Percentiles rank a stretch among this genome's conserved stretches.
Conservation (phyloP, 495 filamentous ascomycete species). For the Hypoxylon fragiforme region DNA sequence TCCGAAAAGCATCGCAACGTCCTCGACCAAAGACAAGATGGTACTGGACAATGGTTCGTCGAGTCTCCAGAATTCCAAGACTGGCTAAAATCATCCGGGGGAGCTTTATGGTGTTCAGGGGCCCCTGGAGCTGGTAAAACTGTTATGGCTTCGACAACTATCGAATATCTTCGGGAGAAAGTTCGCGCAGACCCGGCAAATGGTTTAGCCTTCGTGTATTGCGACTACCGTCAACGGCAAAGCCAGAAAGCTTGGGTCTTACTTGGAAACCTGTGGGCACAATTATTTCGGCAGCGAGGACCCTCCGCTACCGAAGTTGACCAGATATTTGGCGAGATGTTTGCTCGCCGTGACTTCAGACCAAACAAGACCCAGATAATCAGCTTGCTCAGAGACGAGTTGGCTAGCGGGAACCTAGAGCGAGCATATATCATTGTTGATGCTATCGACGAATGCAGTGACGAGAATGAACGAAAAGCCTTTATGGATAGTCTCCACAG, state of each 20-base stretch:
- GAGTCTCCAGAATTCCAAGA: conserved; percentile 38
- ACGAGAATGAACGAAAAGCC: conserved; percentile 34
- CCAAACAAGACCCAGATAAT: conserved; percentile 37
- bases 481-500: conserved; percentile 39
- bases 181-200: conserved; percentile 8
- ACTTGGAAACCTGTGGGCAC: conserved; percentile 44
- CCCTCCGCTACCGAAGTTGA: conserved; percentile 32
- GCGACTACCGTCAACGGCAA: conserved; percentile 39
- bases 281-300: conserved; percentile 36
- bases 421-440: conserved; percentile 50
- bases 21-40: conserved; percentile 38
- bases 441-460: conserved; percentile 50
- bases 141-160: conserved; percentile 34
- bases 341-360: conserved; percentile 16
- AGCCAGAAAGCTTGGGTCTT: conserved; percentile 40
- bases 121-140: conserved; percentile 46
- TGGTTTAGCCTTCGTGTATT: conserved; percentile 48
- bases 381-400: conserved; percentile 38
- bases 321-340: conserved; percentile 28
- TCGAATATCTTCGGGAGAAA: conserved; percentile 37
- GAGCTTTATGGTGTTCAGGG: conserved; percentile 42
- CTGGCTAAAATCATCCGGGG: conserved; percentile 36
- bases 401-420: conserved; percentile 25
- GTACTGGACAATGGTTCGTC: conserved; percentile 48
- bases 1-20: conserved; percentile 40